Evolutionary conservation across 1,139 yeast species (phyloP), one percentile per base, ranked within the genome.

Genomic region (Geotrichum candidum): DNA sequence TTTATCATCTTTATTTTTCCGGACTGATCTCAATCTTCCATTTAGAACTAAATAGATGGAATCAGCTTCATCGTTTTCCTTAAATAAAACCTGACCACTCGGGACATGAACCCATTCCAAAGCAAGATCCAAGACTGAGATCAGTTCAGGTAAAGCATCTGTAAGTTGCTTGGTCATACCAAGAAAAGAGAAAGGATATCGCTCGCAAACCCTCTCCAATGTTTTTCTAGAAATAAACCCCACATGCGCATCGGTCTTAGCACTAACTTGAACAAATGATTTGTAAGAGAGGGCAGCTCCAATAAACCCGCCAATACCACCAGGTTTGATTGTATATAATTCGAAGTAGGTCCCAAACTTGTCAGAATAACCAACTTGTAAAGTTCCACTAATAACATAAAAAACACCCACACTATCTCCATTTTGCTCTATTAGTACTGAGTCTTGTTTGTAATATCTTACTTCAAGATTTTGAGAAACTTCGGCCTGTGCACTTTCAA

Each of bases 51-150:
- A 85, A 71, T 91, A 96, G 58, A 94, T 90, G 22, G 97, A 96
- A 72, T 91, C 94, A 0, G 99, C 96, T 46, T 83, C 83, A 60
- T 90, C 96, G 0, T 92, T 96, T 72, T 94, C 95, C 2, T 85
- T 81, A 68, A 89, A 90, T 33, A 94, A 74, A 0, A 86, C 82
- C 61, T 87, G 87, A 0, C 98, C 97, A 0, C 97, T 95, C 18
- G 86, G 85, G 3, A 90, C 80, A 65, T 90, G 96, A 57, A 94
- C 85, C 99, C 99, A 94, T 73, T 94, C 99, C 59, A 94, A 77
- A 0, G 98, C 97, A 74, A 88, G 90, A 72, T 94, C 99, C 56
- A 94, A 82, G 59, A 88, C 84, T 54, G 88, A 74, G 56, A 94
- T 78, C 61, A 88, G 83, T 41, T 83, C 79, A 38, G 94, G 86